Conservation (phyloP, 2,329 filamentous ascomycete genomes). For the Neofusicoccum parvum region DNA sequence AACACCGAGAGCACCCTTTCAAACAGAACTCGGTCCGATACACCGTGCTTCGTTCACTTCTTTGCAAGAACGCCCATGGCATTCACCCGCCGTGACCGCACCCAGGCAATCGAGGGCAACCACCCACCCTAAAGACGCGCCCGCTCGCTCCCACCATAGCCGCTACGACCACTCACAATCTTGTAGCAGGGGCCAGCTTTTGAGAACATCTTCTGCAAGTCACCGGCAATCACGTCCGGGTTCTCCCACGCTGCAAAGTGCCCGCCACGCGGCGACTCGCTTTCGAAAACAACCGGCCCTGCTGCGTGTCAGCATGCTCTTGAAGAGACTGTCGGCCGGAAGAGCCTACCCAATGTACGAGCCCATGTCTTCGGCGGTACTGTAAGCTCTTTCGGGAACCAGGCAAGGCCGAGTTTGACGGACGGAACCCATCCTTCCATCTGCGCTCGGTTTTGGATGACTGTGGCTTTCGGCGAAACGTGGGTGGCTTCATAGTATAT, state of each 20-base stretch:
- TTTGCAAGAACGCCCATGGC: too few species aligned
- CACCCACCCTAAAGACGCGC: background rate
- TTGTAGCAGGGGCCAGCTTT: constrained; percentile 18
- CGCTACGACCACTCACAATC: constrained; percentile 5
- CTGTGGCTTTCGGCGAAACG: constrained; percentile 25
- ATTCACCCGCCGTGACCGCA: too few species aligned
- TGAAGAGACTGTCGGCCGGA: too few species aligned
- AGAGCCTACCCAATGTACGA: constrained; percentile 54
- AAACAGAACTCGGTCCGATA: too few species aligned
- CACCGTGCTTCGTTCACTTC: too few species aligned
- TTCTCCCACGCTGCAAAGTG: constrained; percentile 65
- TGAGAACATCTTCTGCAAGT: constrained; percentile 58
- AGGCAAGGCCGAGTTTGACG: constrained; percentile 56
- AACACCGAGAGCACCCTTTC: background rate
- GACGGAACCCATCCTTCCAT: constrained; percentile 46
- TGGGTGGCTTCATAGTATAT: constrained; percentile 73
- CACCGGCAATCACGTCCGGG: constrained; percentile 55
- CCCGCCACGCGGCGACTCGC: constrained; percentile 53
- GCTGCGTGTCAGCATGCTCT: background rate
- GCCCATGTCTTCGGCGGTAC: constrained; percentile 60
- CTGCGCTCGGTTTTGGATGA: constrained; percentile 34
- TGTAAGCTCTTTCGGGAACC: constrained; percentile 61
- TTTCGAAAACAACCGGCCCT: constrained; percentile 59
- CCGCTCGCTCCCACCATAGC: constrained; percentile 8
- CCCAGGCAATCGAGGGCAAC: background rate